phyloP scores from a whole-genome alignment of 1,284 basidiomycete species.

The Malassezia yamatoensis region DNA sequence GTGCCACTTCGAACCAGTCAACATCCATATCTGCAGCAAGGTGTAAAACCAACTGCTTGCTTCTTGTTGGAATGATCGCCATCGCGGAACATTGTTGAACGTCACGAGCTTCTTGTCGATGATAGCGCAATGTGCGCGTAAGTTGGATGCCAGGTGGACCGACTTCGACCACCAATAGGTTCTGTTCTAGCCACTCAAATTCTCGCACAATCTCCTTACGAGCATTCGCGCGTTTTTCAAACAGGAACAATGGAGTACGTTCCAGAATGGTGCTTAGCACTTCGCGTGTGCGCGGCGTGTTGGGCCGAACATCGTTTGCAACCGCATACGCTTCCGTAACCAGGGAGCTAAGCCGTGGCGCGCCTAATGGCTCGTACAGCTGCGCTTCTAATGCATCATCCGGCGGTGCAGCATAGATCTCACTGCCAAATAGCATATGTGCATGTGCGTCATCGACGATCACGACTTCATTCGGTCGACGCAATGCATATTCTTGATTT shows the following conservation, averaged over 20 bases:
- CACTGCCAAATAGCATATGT: conserved; percentile 44
- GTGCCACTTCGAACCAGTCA: conserved; percentile 72
- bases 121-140: conserved; percentile 33
- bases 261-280: conserved; percentile 59
- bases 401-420: conserved; percentile 66
- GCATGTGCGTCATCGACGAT: conserved; percentile 47
- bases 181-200: conserved; percentile 63
- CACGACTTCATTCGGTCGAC: conserved; percentile 41
- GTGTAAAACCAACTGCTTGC: conserved; percentile 63
- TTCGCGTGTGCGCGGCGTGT: conserved; percentile 31
- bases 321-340: conserved; percentile 67
- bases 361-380: conserved; percentile 51
- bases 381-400: conserved; percentile 66
- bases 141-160: conserved; percentile 32
- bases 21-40: conserved; percentile 63
- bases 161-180: conserved; percentile 52
- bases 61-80: conserved; percentile 18
- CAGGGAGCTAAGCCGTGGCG: conserved; percentile 60
- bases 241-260: conserved; percentile 77
- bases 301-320: conserved; percentile 46
- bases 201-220: conserved; percentile 58
- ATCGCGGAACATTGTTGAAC: conserved; percentile 41
- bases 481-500: conserved; percentile 40
- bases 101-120: conserved; percentile 25
- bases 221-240: conserved; percentile 63